Conservation (phyloP, 345 rosid genomes). For the Eutrema japonicum region DNA sequence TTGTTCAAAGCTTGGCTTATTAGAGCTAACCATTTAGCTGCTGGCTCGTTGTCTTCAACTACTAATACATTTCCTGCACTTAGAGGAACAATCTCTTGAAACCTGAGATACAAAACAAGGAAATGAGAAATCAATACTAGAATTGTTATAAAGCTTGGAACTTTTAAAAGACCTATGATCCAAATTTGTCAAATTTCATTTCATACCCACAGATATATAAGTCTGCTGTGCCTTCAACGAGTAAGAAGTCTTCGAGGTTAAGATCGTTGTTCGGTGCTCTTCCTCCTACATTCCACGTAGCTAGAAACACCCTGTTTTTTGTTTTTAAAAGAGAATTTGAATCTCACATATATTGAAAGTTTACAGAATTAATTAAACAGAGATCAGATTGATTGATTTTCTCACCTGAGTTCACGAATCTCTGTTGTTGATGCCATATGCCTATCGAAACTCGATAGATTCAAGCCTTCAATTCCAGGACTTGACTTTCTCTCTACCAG, state of each 20-base stretch:
- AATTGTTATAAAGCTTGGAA: conserved; percentile 12
- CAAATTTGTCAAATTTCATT: background rate
- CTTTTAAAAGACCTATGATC: background rate
- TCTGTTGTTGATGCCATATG: conserved; percentile 59
- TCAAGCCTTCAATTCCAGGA: conserved; percentile 71
- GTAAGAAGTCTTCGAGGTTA: conserved; percentile 86
- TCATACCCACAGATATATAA: conserved; percentile 93
- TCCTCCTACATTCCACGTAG: conserved; percentile 99
- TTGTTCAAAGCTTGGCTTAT: conserved; percentile 85
- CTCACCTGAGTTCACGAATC: conserved; percentile 68
- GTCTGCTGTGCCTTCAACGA: conserved; percentile 81
- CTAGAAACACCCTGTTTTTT: conserved; percentile 64
- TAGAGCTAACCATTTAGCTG: conserved; percentile 89
- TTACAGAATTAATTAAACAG: background rate
- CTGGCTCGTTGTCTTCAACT: conserved; percentile 92
- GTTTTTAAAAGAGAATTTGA: background rate
- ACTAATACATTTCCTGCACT: conserved; percentile 96
- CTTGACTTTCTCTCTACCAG: conserved; percentile 62
- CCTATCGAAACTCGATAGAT: conserved; percentile 61
- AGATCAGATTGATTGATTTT: background rate
- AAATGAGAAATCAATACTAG: background rate
- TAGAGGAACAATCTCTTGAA: conserved; percentile 95
- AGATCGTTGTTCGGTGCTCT: conserved; percentile 70
- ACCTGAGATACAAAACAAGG: conserved; percentile 49
- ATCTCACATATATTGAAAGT: background rate